These are phyloP conservation scores for Kitagawia praeruptora DNA, from an alignment of 129 eudicot genomes.

Conservation along the genomic window DNA sequence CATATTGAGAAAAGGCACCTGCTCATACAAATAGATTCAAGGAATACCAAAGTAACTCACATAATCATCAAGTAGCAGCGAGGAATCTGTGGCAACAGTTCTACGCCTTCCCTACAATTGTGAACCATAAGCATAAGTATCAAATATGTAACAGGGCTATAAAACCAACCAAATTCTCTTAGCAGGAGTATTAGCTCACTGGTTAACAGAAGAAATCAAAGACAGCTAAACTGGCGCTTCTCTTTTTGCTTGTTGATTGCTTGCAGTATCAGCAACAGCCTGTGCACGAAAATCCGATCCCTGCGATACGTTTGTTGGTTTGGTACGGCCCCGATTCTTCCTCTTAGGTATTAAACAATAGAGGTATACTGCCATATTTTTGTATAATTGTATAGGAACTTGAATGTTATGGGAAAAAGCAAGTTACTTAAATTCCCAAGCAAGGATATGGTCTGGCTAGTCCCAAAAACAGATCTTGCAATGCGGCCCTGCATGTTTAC, in stretches of 20 bases:
- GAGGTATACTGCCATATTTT: not conserved
- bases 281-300: constrained; percentile 15
- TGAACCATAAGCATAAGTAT: not conserved
- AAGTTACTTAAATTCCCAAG: constrained; percentile 4
- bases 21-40: constrained; percentile 37
- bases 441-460: not conserved
- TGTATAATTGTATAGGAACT: not conserved
- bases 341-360: constrained; percentile 6
- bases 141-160: not conserved
- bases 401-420: not conserved
- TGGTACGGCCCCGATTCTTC: constrained; percentile 12
- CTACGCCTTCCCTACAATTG: constrained; percentile 28
- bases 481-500: not conserved
- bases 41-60: constrained; percentile 16
- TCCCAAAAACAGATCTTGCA: not conserved
- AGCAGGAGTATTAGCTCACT: constrained; percentile 20
- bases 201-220: constrained; percentile 25
- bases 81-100: constrained; percentile 38
- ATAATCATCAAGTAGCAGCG: constrained; percentile 36
- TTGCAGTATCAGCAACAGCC: constrained; percentile 19
- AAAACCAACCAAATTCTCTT: not conserved
- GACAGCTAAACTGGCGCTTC: constrained; percentile 34
- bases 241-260: constrained; percentile 11
- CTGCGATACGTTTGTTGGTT: constrained; percentile 2
- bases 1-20: constrained; percentile 63